Evolutionary conservation across 2,329 filamentous ascomycete genomes (phyloP).

Genomic region (Penicillium sp.): DNA sequence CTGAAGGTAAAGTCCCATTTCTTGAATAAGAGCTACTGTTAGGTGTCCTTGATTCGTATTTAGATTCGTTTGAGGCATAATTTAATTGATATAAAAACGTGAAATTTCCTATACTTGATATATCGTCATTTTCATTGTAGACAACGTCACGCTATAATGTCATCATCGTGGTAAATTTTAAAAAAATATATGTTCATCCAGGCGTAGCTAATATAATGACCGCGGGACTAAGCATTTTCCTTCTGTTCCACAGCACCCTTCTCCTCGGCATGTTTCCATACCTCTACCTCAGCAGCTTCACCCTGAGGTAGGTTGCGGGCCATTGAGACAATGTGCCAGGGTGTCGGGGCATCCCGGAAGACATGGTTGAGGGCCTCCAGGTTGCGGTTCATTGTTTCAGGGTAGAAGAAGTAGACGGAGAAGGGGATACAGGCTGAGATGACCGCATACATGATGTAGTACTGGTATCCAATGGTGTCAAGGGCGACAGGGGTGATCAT

Average conservation of each 20-base stretch:
- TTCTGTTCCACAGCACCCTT: conserved; percentile 23
- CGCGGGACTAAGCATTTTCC: conserved; percentile 16
- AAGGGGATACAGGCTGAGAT: conserved; percentile 26
- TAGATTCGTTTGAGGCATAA: too few species aligned
- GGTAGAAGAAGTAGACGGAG: conserved; percentile 25
- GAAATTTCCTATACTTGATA: too few species aligned
- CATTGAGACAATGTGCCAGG: conserved; percentile 30
- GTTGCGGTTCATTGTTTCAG: conserved; percentile 33
- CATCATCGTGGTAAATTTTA: background rate
- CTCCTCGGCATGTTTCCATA: conserved; percentile 22
- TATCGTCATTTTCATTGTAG: too few species aligned
- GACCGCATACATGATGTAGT: conserved; percentile 27
- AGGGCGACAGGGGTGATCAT: conserved; percentile 29
- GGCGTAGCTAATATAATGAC: background rate
- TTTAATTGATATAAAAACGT: too few species aligned
- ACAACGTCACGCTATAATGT: too few species aligned
- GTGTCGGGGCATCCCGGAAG: conserved; percentile 27
- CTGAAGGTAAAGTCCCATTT: too few species aligned
- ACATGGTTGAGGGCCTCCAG: conserved; percentile 27
- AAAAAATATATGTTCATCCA: background rate
- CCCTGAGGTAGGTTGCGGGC: conserved; percentile 27
- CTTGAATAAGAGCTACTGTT: too few species aligned
- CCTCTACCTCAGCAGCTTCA: conserved; percentile 25
- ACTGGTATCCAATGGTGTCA: conserved; percentile 27
- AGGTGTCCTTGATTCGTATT: too few species aligned